Base-by-base conservation (phyloP, 495 filamentous ascomycete species). In the Penicillium pancosmium region DNA sequence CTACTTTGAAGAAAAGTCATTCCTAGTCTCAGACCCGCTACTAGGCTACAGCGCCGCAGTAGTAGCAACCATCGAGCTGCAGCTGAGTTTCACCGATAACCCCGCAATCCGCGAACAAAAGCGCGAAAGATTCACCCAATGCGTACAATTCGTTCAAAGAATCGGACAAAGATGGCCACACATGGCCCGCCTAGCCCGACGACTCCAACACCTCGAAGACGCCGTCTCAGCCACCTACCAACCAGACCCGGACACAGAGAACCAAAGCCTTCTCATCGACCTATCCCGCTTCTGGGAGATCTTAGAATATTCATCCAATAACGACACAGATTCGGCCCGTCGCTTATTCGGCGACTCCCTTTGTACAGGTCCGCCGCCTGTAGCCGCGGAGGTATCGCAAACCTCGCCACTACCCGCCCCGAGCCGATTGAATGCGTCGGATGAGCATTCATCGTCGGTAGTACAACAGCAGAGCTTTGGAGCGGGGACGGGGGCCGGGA, bases 271-370 rank as follows among this genome's bases (percentile, higher is more conserved):
- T 13, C 59, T 80, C 0, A 80, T 81, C 16, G 78, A 81, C 43
- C 70, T 81, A 0, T 79, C 77, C 1, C 73, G 72, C 33, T 81
- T 81, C 62, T 81, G 77, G 72, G 77, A 81, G 55, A 75, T 81
- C 31, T 67, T 81, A 0, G 78, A 81, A 65, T 81, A 80, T 52
- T 75, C 77, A 11, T 78, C 77, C 8, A 75, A 75, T 49, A 78
- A 74, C 55, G 75, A 79, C 23, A 58, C 68, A 0, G 68, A 74
- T 41, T 78, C 74, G 19, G 72, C 73, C 33, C 60, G 71, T 5
- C 69, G 72, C 15, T 64, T 80, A 10, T 81, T 81, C 35, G 78
- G 77, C 4, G 62, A 74, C 19, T 76, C 75, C 1, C 52, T 81
- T 2, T 75, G 73, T 41, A 57, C 60, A 0, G 68, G 69, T 5